Base-by-base conservation (phyloP, 371 early-diverging fungal genomes). In the Entomophthora muscae region DNA sequence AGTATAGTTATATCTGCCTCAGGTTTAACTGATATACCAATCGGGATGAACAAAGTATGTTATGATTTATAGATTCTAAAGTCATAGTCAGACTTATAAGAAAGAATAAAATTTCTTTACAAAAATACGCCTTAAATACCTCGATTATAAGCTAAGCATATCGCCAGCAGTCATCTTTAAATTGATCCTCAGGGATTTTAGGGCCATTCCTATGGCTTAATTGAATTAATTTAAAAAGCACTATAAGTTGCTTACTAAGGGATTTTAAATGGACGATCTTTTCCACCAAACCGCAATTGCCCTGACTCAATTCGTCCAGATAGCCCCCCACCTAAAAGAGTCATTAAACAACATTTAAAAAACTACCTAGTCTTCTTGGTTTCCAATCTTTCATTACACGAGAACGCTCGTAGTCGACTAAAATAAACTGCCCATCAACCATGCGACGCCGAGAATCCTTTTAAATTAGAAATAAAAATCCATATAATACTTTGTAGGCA, bases 221-320 rank as follows among this genome's bases (percentile, higher is more conserved):
- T 51, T 51, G 12, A n/a, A 51, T n/a, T 51, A 55, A 24, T 17
- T 24, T 55, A 58, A 13, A 17, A 55, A 24, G 10, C 28, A 26
- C n/a, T 26, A 22, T 55, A 55, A 12, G 32, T 23, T 24, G 66
- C 70, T 54, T 70, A 73, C 70, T 69, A 52, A 24, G 77, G 76
- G 33, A 69, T 61, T 65, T 75, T 71, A 65, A 83, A 83, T 1
- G 79, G 78, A 27, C 77, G 67, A 57, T 78, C 79, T 65, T 78
- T 70, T 3, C 73, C 78, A 42, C 83, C 83, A 71, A 83, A 83
- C 52, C 83, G 66, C 55, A 83, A 61, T 65, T 83, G 83, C 0
- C 83, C 82, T 13, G 78, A 78, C 67, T 78, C 80, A 62, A 80
- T 83, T 63, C 71, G 67, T 5, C 83, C 83, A 21, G 80, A 79